These are phyloP conservation scores for Akanthomyces lecanii DNA, from an alignment of 2,329 filamentous ascomycete genomes.

Conservation along the genomic window DNA sequence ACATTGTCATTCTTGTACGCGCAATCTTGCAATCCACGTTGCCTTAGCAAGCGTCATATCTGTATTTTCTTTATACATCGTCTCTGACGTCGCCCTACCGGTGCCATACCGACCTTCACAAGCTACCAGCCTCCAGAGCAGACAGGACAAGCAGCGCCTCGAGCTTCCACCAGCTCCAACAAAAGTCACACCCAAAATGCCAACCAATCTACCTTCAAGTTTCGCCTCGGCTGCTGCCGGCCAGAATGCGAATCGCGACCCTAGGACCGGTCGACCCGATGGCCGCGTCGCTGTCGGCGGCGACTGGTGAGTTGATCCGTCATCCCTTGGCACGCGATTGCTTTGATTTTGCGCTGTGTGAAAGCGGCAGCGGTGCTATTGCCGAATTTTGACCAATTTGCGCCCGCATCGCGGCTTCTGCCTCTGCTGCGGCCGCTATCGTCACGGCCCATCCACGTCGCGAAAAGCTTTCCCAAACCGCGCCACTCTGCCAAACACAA, in stretches of 20 bases:
- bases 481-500: neutral
- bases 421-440: neutral
- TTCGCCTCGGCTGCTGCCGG: conserved; percentile 80
- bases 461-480: neutral
- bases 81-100: conserved; percentile 9
- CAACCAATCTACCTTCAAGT: conserved; percentile 74
- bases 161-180: neutral
- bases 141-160: conserved; percentile 10
- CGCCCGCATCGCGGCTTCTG: neutral
- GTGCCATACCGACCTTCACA: conserved; percentile 7
- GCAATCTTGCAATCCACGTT: conserved; percentile 13
- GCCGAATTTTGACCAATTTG: neutral
- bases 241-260: conserved; percentile 60
- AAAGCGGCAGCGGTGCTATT: neutral
- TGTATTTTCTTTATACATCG: conserved; percentile 14
- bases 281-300: conserved; percentile 54
- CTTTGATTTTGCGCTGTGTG: conserved; percentile 24
- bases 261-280: conserved; percentile 55
- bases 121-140: conserved; percentile 14
- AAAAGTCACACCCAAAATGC: conserved; percentile 43
- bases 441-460: conserved; percentile 9
- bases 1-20: conserved; percentile 10
- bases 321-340: conserved; percentile 20
- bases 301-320: conserved; percentile 62
- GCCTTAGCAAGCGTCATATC: conserved; percentile 17